Percentiles rank a stretch among this genome's conserved stretches.
Evolutionary conservation across 192 early-diverging fungal genomes (phyloP).

Genomic region (Backusella mclennaniae): DNA sequence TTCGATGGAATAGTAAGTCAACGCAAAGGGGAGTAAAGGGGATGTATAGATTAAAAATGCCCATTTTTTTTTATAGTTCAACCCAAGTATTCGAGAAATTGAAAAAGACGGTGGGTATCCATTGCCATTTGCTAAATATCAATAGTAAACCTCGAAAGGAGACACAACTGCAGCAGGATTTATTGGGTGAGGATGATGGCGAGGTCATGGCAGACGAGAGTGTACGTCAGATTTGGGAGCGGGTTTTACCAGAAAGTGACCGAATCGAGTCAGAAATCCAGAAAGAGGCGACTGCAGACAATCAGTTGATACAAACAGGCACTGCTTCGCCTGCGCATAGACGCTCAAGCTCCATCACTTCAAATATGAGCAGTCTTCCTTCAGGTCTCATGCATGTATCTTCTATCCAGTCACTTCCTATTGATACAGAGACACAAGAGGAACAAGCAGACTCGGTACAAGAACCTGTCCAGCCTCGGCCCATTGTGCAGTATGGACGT

Average conservation of each 20-base stretch:
- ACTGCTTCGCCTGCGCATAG: conserved; percentile 1
- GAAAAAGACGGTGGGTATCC: conserved; percentile 63
- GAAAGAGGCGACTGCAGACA: neutral
- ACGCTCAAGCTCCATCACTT: conserved; percentile 8
- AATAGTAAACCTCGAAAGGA: conserved; percentile 45
- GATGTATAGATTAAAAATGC: neutral
- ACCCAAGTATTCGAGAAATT: conserved; percentile 58
- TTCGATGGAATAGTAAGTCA: conserved; percentile 51
- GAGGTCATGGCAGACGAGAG: neutral
- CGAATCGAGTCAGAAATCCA: conserved; percentile 15
- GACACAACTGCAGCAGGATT: neutral
- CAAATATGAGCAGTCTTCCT: conserved; percentile 4
- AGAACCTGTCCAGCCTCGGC: neutral
- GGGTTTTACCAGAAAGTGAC: neutral
- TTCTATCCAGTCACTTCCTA: neutral
- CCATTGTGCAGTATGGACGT: conserved; percentile 46
- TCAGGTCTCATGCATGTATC: neutral
- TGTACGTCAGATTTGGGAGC: conserved; percentile 11
- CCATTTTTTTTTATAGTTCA: conserved; percentile 40
- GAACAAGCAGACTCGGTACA: conserved; percentile 13
- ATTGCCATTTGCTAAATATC: conserved; percentile 58
- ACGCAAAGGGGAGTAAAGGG: neutral
- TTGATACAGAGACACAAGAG: conserved; percentile 12
- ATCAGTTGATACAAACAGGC: neutral
- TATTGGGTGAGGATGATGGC: neutral